phyloP scores from a whole-genome alignment of 768 basidiomycete genomes.

The Lactifluus pinguis region DNA sequence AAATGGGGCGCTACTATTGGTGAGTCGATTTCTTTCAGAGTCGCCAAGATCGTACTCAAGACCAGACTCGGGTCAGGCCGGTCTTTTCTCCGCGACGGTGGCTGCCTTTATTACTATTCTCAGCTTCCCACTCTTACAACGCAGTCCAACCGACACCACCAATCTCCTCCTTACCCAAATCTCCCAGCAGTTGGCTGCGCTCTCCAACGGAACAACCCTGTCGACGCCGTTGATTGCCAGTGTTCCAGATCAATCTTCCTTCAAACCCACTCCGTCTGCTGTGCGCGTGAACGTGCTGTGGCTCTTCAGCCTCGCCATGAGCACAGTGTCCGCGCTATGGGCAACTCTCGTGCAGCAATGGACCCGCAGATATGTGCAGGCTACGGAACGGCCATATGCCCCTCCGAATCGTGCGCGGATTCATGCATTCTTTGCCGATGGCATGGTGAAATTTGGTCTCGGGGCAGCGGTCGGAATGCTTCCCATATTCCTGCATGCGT shows the following conservation, averaged over 20 bases:
- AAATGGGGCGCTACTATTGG: not conserved
- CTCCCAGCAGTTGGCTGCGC: not conserved
- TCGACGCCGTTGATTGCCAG: not conserved
- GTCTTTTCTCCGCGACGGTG: not conserved
- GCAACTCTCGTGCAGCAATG: not conserved
- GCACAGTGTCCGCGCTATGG: not conserved
- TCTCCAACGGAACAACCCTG: not conserved
- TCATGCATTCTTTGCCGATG: constrained; percentile 26
- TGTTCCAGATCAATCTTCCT: not conserved
- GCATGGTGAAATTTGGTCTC: constrained; percentile 33
- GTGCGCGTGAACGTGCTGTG: not conserved
- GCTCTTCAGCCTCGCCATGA: not conserved
- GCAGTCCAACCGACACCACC: not conserved
- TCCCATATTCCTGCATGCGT: not conserved
- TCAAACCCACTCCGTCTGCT: not conserved
- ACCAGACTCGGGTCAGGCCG: not conserved
- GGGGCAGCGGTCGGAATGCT: constrained; percentile 33
- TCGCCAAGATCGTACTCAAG: not conserved
- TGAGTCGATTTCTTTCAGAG: not conserved
- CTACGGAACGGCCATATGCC: not conserved
- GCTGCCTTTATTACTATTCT: not conserved
- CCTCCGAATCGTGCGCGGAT: not conserved
- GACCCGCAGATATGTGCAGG: not conserved
- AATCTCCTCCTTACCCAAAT: not conserved
- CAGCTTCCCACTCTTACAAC: not conserved